A percentile compares a stretch with the other conserved stretches of the same genome.
Conservation (phyloP, 2,329 filamentous ascomycete species). For the Pseudohalonectria lignicola region DNA sequence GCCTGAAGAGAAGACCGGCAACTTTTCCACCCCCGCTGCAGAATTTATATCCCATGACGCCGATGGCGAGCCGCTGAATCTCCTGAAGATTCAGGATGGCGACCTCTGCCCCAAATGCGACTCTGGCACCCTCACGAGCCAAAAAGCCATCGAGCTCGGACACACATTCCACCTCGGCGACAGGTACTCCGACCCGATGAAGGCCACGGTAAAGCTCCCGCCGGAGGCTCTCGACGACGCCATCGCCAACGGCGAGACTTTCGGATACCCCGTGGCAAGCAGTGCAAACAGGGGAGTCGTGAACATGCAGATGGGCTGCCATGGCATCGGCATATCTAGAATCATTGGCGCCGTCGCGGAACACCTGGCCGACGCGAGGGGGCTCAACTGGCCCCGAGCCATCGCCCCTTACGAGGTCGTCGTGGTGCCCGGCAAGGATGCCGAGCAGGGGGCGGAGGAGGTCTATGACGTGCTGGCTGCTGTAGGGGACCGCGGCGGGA, state of each 20-base stretch:
- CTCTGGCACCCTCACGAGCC: constrained; percentile 48
- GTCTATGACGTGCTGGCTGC: constrained; percentile 52
- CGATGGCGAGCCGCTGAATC: constrained; percentile 35
- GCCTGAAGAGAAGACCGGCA: too few species aligned
- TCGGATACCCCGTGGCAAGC: constrained; percentile 4
- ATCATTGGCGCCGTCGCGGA: constrained; percentile 82
- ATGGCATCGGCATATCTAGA: constrained; percentile 87
- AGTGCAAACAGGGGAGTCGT: too few species aligned
- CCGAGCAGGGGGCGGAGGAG: constrained; percentile 34
- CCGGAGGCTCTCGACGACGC: constrained; percentile 7
- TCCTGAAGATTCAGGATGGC: constrained; percentile 54
- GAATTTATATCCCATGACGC: not conserved
- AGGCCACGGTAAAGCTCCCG: constrained; percentile 46
- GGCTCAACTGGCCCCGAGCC: constrained; percentile 76
- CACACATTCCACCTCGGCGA: constrained; percentile 94
- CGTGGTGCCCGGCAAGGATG: constrained; percentile 43
- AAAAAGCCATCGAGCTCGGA: constrained; percentile 76
- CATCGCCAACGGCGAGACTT: constrained; percentile 4
- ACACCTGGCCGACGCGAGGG: constrained; percentile 56
- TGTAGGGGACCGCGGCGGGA: constrained; percentile 1
- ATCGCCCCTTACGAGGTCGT: constrained; percentile 78
- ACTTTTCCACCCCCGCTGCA: not conserved
- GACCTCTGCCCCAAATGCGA: constrained; percentile 65
- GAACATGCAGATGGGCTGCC: constrained; percentile 86
- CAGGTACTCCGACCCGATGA: constrained; percentile 69